Base-by-base conservation (phyloP, 208 protist species). In the Leishmania aethiopica region DNA sequence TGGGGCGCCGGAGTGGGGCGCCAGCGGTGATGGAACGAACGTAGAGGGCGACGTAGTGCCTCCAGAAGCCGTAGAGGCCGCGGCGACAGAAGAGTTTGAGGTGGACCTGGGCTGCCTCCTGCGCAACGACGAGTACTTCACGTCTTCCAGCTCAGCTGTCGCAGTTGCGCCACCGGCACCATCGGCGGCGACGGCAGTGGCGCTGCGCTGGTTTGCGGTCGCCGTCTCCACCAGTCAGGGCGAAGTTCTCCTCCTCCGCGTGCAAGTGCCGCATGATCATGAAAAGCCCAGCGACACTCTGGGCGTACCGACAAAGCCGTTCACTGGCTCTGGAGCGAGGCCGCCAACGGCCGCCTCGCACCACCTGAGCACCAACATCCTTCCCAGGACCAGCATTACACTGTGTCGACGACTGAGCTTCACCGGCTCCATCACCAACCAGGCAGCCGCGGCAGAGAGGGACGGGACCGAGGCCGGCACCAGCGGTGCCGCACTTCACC, bases 111-210 rank as follows among this genome's bases (percentile, higher is more conserved):
- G 70, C 32, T 62, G 67, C 53, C 17, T 86, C 28, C 78, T 86
- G 37, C 37, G 66, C 53, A 74, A 74, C 53, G 82, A 69, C n/a
- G 82, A 86, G 73, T 82, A 86, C 78, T 79, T 86, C 73, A 86
- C 82, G 19, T 62, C 82, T 7, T 71, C 82, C 3, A 86, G 82
- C 47, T 51, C 73, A 13, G 82, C 82, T 13, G 66, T 82, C 17
- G 15, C 17, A 19, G 78, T 82, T 57, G 49, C 45, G 10, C 8
- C 72, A 8, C 7, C n/a, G 45, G 59, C 80, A 42, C 3, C 72
- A 32, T 35, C 79, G 19, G 10, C 70, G 13, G 35, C 32, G 57
- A 35, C 37, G 2, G 35, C 37, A n/a, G 53, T 6, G 3, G 62
- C 25, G 28, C 17, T 55, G 15, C 37, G 69, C 45, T 57, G 32